Percentiles rank a stretch among this genome's conserved stretches.
Conservation (phyloP, 2,329 filamentous ascomycete genomes). For the Phaeosphaeriaceae sp. region DNA sequence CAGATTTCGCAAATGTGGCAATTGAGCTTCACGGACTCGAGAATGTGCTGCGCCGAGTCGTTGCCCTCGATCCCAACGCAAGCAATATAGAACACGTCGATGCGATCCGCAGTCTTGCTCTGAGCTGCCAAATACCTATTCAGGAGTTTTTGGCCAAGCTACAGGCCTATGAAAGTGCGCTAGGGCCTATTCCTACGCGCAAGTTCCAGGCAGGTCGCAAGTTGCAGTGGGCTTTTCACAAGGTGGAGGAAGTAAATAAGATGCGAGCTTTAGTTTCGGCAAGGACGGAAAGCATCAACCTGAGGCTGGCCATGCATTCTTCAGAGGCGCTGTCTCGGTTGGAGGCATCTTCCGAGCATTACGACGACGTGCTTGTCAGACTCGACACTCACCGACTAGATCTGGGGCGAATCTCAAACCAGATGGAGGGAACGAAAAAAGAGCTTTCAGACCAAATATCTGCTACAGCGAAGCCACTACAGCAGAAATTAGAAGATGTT, state of each 20-base stretch:
- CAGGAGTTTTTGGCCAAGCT: slow-evolving; percentile 28
- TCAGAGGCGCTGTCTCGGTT: slow-evolving; percentile 4
- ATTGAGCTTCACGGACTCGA: slow-evolving; percentile 29
- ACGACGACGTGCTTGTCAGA: not conserved
- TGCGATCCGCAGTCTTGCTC: slow-evolving; percentile 31
- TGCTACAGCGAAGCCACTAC: not conserved
- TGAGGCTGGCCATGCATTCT: slow-evolving; percentile 23
- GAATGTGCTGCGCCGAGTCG: slow-evolving; percentile 17
- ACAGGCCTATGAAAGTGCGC: slow-evolving; percentile 22
- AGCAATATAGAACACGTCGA: slow-evolving; percentile 31
- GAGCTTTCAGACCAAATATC: not conserved
- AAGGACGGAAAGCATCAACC: slow-evolving; percentile 29
- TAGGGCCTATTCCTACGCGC: slow-evolving; percentile 18
- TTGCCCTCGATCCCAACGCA: slow-evolving; percentile 23
- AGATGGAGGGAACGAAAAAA: not conserved
- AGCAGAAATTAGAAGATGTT: not conserved
- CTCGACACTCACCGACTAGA: not conserved
- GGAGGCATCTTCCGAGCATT: not conserved
- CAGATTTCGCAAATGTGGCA: slow-evolving; percentile 27
- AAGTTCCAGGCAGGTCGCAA: slow-evolving; percentile 10
- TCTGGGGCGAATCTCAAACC: not conserved
- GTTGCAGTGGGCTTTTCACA: slow-evolving; percentile 23
- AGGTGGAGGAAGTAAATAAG: slow-evolving; percentile 23
- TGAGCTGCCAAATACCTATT: slow-evolving; percentile 27
- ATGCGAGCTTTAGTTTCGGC: slow-evolving; percentile 21